These are phyloP conservation scores for Erodium trifolium DNA, from an alignment of 441 rosid species.

Conservation along the genomic window DNA sequence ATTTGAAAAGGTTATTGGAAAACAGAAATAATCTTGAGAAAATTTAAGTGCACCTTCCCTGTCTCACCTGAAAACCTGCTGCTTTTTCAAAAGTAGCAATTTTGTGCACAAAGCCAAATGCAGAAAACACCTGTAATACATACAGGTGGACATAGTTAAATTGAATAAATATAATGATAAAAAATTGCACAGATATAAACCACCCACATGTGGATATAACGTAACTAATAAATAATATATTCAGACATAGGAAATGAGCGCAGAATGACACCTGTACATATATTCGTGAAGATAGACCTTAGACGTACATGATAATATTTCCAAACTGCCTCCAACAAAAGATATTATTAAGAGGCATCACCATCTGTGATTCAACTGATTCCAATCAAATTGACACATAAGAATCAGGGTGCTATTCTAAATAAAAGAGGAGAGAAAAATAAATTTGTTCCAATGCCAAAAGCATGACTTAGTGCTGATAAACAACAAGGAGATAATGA, in stretches of 20 bases:
- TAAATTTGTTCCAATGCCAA: constrained; percentile 14
- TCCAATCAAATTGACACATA: constrained; percentile 38
- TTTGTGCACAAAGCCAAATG: constrained; percentile 97
- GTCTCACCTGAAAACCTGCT: constrained; percentile 88
- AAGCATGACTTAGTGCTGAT: neutral
- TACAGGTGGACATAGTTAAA: constrained; percentile 18
- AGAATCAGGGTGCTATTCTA: constrained; percentile 25
- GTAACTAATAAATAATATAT: constrained; percentile 27
- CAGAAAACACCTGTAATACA: constrained; percentile 83
- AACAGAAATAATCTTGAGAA: constrained; percentile 9
- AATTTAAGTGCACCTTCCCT: constrained; percentile 4
- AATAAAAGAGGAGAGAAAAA: constrained; percentile 16
- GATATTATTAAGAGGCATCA: constrained; percentile 59
- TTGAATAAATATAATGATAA: constrained; percentile 8
- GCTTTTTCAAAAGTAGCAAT: constrained; percentile 98
- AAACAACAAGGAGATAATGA: neutral
- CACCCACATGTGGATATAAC: constrained; percentile 25
- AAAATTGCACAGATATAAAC: constrained; percentile 19
- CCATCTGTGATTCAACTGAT: constrained; percentile 61
- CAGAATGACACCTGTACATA: constrained; percentile 80
- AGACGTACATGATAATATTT: constrained; percentile 62
- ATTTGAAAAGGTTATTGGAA: constrained; percentile 13
- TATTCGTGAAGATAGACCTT: constrained; percentile 66
- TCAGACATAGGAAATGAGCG: constrained; percentile 40
- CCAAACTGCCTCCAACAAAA: constrained; percentile 77